Percentiles rank a stretch among this genome's conserved stretches.
These are phyloP conservation scores for Candida ipomoeae DNA, from an alignment of 805 yeast species.

Conservation along the genomic window DNA sequence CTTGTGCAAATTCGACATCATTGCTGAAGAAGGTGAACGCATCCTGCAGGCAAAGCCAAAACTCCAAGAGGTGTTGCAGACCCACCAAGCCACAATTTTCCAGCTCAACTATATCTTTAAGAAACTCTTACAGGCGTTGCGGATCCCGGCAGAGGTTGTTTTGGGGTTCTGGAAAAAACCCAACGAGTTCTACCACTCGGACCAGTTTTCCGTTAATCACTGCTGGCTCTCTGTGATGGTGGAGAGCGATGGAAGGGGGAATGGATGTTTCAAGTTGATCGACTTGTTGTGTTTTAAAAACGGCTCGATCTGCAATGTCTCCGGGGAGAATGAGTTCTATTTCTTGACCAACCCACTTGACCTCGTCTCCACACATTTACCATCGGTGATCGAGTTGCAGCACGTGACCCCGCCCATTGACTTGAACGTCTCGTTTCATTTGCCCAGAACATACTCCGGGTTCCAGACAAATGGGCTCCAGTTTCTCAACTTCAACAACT, in stretches of 20 bases:
- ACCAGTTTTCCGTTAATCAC: conserved; percentile 64
- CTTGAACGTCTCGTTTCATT: conserved; percentile 66
- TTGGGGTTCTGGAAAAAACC: conserved; percentile 84
- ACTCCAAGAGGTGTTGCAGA: conserved; percentile 39
- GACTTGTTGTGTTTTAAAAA: conserved; percentile 50
- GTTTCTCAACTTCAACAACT: conserved; percentile 66
- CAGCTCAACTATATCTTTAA: conserved; percentile 77
- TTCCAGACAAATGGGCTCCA: conserved; percentile 58
- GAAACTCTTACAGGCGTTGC: conserved; percentile 63
- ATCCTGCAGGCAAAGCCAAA: conserved; percentile 39
- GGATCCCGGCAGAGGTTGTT: conserved; percentile 71
- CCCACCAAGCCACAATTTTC: conserved; percentile 56
- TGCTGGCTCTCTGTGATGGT: conserved; percentile 81
- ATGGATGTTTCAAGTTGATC: conserved; percentile 57
- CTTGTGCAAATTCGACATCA: conserved; percentile 59
- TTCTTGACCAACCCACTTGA: conserved; percentile 75
- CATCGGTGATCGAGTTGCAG: conserved; percentile 73
- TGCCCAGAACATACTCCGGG: conserved; percentile 86
- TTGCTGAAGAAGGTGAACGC: conserved; percentile 32
- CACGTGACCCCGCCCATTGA: conserved; percentile 84
- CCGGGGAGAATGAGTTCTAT: conserved; percentile 51
- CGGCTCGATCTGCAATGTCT: conserved; percentile 30
- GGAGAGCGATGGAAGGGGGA: conserved; percentile 48
- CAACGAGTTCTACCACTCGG: conserved; percentile 49
- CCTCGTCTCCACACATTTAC: conserved; percentile 81